phyloP scores from a whole-genome alignment of 148 eudicot genomes.

The Amaranthus hypochondriacus region DNA sequence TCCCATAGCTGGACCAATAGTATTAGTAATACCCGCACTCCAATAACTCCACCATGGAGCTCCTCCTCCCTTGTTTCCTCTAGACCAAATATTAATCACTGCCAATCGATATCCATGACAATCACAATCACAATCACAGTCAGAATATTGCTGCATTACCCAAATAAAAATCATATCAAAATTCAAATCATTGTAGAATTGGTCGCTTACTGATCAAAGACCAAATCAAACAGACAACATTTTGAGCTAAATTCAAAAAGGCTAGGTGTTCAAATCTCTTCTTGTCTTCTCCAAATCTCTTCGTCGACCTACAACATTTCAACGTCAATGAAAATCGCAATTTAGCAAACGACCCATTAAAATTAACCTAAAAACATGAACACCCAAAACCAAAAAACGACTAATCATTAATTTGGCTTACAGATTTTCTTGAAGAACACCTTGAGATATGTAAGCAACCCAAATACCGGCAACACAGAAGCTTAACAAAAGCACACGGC shows the following conservation, averaged over 20 bases:
- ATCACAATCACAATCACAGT: neutral
- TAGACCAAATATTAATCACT: slow-evolving; percentile 84
- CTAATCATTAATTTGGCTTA: slow-evolving; percentile 11
- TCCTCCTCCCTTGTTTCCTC: slow-evolving; percentile 61
- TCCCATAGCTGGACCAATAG: slow-evolving; percentile 99
- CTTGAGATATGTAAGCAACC: slow-evolving; percentile 95
- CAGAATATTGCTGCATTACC: neutral
- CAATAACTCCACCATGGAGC: slow-evolving; percentile 99
- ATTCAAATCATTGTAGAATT: neutral
- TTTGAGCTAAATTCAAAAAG: slow-evolving; percentile 85
- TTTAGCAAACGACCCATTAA: neutral
- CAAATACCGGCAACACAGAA: slow-evolving; percentile 93
- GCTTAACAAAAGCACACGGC: slow-evolving; percentile 62
- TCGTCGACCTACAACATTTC: slow-evolving; percentile 60
- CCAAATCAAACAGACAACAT: slow-evolving; percentile 85
- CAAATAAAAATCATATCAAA: neutral
- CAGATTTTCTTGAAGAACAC: slow-evolving; percentile 91
- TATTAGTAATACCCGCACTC: slow-evolving; percentile 98
- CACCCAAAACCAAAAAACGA: neutral
- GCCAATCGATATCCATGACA: slow-evolving; percentile 10
- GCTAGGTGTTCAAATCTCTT: slow-evolving; percentile 91
- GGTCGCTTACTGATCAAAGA: slow-evolving; percentile 76
- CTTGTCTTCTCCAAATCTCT: slow-evolving; percentile 80
- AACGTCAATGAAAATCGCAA: neutral
- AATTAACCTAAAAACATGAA: neutral